Evolutionary conservation across 306 rosid genomes (phyloP).

Genomic region (Lathyrus oleraceus): DNA sequence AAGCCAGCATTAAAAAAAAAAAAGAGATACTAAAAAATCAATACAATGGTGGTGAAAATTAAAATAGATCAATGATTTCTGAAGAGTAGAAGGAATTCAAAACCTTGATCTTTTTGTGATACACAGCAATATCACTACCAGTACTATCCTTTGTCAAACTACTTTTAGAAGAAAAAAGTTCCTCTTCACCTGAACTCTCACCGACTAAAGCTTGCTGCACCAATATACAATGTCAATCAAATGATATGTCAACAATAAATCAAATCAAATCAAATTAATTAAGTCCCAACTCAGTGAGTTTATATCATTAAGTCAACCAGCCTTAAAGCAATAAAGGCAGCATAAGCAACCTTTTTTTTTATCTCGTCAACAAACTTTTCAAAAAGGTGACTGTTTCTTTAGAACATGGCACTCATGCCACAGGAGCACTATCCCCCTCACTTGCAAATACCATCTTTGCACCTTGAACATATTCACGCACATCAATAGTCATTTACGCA

Average conservation of each 20-base stretch:
- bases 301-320: constrained; percentile 1
- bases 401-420: too few species aligned
- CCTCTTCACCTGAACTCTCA: constrained; percentile 81
- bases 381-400: too few species aligned
- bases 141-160: constrained; percentile 53
- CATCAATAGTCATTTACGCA: too few species aligned
- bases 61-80: neutral
- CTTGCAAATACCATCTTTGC: too few species aligned
- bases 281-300: neutral
- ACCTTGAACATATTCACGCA: too few species aligned
- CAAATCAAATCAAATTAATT: too few species aligned
- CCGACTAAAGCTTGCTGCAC: constrained; percentile 95
- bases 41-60: constrained; percentile 6
- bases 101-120: constrained; percentile 75
- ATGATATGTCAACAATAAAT: constrained; percentile 20
- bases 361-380: too few species aligned
- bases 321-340: constrained; percentile 25
- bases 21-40: constrained; percentile 22
- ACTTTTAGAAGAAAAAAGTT: constrained; percentile 77
- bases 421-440: too few species aligned
- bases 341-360: neutral
- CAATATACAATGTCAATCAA: constrained; percentile 33
- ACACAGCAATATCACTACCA: constrained; percentile 65
- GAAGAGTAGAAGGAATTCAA: constrained; percentile 17
- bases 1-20: constrained; percentile 28